Base-by-base conservation (phyloP, 257 asterid species). In the Linaria vulgaris region DNA sequence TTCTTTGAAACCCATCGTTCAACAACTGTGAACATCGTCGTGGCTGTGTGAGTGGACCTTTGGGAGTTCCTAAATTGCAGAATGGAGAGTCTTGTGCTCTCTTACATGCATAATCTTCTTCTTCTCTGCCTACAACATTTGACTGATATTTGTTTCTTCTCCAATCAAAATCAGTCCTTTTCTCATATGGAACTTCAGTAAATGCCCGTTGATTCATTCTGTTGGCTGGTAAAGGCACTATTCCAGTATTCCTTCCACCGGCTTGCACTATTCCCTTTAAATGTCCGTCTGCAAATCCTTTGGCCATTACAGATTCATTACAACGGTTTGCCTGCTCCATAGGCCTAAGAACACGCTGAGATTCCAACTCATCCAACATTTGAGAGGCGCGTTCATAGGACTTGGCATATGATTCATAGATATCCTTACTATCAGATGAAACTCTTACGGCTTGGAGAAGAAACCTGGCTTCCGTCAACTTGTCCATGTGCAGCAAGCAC, bases 401-500 rank as follows among this genome's bases (percentile, higher is more conserved):
- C 67, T 82, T 94, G 6, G 61, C 77, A 57, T 76, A 70, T 6
- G 97, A 66, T 23, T 87, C 97, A 50, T 82, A 88, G 59, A 75
- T 59, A 49, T 43, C 68, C 20, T 71, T 78, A 67, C 63, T 69
- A 5, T 54, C 79, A 19, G 61, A 70, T 39, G 92, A 79, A 69
- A 44, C 69, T 74, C 69, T 70, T 37, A 86, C 82, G 24, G 85
- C 67, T 66, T 88, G 87, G 48, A 94, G 94, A 80, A 94, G 80
- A 71, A 90, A 80, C 66, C 67, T 84, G 53, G 99, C 97, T 76
- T 94, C 99, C 34, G 79, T 56, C 41, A 79, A 56, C 84, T 79
- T 94, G 74, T 87, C 81, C 87, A 74, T 71, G 69, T 80, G 86
- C 82, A 94, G 82, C 88, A 94, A 78, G 71, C 96, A 90, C 24